Percentiles rank a stretch among this genome's conserved stretches.
Conservation (phyloP, 768 basidiomycete species). For the Lentinus tigrinus region DNA sequence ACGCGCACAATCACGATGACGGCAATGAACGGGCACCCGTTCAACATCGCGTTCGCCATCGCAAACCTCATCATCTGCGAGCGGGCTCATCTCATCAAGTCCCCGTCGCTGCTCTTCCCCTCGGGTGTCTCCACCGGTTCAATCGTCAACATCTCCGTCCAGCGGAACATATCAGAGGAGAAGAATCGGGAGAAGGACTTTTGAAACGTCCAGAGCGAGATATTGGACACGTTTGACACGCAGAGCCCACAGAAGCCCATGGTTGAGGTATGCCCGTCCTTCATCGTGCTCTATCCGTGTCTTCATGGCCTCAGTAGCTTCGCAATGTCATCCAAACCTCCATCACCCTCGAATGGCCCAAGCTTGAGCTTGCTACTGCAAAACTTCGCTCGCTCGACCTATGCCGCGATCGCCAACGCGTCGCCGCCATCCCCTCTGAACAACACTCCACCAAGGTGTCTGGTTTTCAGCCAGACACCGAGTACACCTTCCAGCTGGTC, state of each 20-base stretch:
- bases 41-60: too few species aligned
- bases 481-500: constrained; percentile 93
- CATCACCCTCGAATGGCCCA: constrained; percentile 94
- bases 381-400: constrained; percentile 89
- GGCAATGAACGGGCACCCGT: too few species aligned
- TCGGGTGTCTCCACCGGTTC: constrained; percentile 91
- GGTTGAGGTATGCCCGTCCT: constrained; percentile 53
- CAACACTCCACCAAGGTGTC: constrained; percentile 88
- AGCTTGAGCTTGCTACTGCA: constrained; percentile 81
- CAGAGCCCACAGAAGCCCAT: constrained; percentile 67
- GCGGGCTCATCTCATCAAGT: constrained; percentile 95
- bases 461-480: constrained; percentile 75
- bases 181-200: constrained; percentile 79
- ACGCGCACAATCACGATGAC: too few species aligned
- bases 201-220: constrained; percentile 79
- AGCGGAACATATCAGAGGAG: constrained; percentile 85
- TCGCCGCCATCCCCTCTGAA: constrained; percentile 79
- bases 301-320: constrained; percentile 46
- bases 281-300: neutral
- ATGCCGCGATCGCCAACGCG: constrained; percentile 86
- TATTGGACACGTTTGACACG: constrained; percentile 72
- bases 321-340: constrained; percentile 96
- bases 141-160: constrained; percentile 95
- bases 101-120: constrained; percentile 92
- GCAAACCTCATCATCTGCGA: too few species aligned